Evolutionary conservation across 2,329 filamentous ascomycete genomes (phyloP), one percentile per base, ranked within the genome.

Genomic region (Alternaria ethzedia): DNA sequence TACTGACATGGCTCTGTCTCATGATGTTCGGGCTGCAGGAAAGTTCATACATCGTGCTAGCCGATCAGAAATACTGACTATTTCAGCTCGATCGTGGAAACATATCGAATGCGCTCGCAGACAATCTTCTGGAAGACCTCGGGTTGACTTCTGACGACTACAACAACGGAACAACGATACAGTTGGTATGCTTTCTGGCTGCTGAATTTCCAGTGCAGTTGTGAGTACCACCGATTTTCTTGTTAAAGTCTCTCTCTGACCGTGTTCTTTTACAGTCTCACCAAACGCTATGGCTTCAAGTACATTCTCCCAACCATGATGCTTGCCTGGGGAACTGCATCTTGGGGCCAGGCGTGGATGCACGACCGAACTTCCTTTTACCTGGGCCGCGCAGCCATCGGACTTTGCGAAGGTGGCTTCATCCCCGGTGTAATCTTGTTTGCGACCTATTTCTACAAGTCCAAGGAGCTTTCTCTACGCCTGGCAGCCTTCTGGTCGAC

Each of bases 111-210:
- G 76, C 76, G 6, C 67, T 77, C 12, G 72, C 75, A 2, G 76
- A 78, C 51, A 72, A 74, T 21, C 57, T 78, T 6, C 62, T 78
- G 43, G 66, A 71, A 1, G 76, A 78, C 32, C 71, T 78, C 11
- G 64, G 66, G 2, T 64, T 78, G 21, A 77, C 70, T 2, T 73
- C 67, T 15, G 75, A 77, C 59, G 75, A 78, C 54, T 78, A 77
- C 63, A 78, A 78, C 64, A 74, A 77, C 41, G 75, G 76, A 41
- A 76, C 78, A 17, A 81, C 80, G 0, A 81, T 91, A 10, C 95
- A 96, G 83, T 94, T 93, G 80, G 86, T 87, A 23, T 94, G 92
- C 77, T 96, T 96, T 82, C 93, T 97, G n/a, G 66, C 70, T 3
- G 81, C 82, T 0, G 82, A 82, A 54, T 78, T 84, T 20, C 82